These are phyloP conservation scores for Phycomyces blakesleeanus DNA, from an alignment of 192 early-diverging fungal species.

Conservation along the genomic window DNA sequence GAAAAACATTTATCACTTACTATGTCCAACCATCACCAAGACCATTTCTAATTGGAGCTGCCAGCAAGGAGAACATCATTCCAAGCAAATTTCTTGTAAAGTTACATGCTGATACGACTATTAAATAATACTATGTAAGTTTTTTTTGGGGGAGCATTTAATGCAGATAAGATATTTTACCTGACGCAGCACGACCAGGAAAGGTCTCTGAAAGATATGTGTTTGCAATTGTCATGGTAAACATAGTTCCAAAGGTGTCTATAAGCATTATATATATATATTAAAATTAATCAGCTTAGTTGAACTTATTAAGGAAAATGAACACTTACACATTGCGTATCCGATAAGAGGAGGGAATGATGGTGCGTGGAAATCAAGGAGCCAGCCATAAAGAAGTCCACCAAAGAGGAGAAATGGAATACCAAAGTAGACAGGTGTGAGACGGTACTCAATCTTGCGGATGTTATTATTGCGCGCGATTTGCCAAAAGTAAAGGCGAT, in stretches of 20 bases:
- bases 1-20: slow-evolving; percentile 8
- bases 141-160: too few relatives aligned
- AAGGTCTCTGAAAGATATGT: slow-evolving; percentile 18
- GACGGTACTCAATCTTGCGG: slow-evolving; percentile 5
- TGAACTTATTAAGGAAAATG: background rate
- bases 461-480: slow-evolving; percentile 1
- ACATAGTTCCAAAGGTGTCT: slow-evolving; percentile 25
- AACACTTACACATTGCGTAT: slow-evolving; percentile 7
- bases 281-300: background rate
- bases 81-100: slow-evolving; percentile 20
- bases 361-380: background rate
- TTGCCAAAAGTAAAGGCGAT: slow-evolving; percentile 6
- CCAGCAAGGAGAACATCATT: slow-evolving; percentile 22
- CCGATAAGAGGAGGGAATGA: slow-evolving; percentile 9
- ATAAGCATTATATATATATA: background rate
- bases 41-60: slow-evolving; percentile 2
- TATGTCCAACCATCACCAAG: slow-evolving; percentile 22
- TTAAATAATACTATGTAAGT: too few relatives aligned
- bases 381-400: slow-evolving; percentile 20
- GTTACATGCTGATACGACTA: slow-evolving; percentile 17
- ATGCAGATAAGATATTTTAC: background rate
- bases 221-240: slow-evolving; percentile 13
- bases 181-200: slow-evolving; percentile 13
- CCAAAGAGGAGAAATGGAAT: slow-evolving; percentile 16
- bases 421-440: slow-evolving; percentile 14